Evolutionary conservation across 1,139 yeast genomes (phyloP).

Genomic region (Yamadazyma diddensiae): DNA sequence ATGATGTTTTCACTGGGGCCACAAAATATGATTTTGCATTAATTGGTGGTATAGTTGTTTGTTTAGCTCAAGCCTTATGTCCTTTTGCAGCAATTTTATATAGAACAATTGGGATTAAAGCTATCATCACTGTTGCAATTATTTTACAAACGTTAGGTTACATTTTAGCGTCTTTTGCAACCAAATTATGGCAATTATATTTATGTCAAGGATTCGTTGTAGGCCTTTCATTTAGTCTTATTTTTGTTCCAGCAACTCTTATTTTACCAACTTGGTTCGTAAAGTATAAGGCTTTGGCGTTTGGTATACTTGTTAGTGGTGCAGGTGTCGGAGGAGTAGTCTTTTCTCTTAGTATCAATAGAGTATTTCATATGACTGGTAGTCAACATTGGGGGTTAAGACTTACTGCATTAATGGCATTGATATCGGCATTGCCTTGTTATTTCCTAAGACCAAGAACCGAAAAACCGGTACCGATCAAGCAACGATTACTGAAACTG

Average conservation of each 20-base stretch:
- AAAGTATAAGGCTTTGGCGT: constrained; percentile 53
- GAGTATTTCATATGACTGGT: constrained; percentile 48
- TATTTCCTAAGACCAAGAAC: constrained; percentile 47
- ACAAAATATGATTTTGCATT: constrained; percentile 60
- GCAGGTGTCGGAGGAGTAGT: constrained; percentile 67
- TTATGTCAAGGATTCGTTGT: constrained; percentile 66
- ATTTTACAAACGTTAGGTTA: constrained; percentile 54
- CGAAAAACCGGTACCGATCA: constrained; percentile 26
- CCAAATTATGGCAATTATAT: constrained; percentile 60
- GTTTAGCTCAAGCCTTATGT: constrained; percentile 54
- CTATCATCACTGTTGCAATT: constrained; percentile 46
- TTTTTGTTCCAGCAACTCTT: constrained; percentile 58
- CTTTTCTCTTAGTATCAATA: constrained; percentile 48
- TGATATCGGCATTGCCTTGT: constrained; percentile 21
- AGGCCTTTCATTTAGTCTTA: constrained; percentile 58
- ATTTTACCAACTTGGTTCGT: constrained; percentile 65
- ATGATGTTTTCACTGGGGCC: constrained; percentile 54
- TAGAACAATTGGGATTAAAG: constrained; percentile 33
- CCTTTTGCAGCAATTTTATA: constrained; percentile 46
- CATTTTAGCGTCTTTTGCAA: constrained; percentile 63
- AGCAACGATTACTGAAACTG: constrained; percentile 14
- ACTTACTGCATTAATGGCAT: constrained; percentile 44
- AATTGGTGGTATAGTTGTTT: constrained; percentile 64
- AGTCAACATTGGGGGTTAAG: constrained; percentile 67
- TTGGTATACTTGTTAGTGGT: constrained; percentile 60